Percentiles rank a stretch among this genome's conserved stretches.
phyloP scores from a whole-genome alignment of 164 flowering plant species.

The Macadamia integrifolia region DNA sequence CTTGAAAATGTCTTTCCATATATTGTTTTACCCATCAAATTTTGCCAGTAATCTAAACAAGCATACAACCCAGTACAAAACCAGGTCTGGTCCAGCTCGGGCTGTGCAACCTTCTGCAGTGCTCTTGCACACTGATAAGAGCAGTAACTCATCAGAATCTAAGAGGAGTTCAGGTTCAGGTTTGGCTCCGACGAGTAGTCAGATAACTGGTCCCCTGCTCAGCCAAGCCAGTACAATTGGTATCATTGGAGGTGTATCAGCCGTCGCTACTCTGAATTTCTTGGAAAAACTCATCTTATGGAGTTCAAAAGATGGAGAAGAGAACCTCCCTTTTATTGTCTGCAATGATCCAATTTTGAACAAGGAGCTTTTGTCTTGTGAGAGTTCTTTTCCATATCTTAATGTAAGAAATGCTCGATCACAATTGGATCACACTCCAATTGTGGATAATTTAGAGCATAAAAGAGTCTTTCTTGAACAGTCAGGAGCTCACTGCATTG shows the following conservation, averaged over 20 bases:
- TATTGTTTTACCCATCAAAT: constrained; percentile 21
- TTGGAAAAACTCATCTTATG: constrained; percentile 43
- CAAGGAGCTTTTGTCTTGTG: constrained; percentile 31
- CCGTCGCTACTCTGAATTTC: constrained; percentile 49
- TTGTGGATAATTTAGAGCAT: constrained; percentile 45
- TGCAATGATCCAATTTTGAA: constrained; percentile 58
- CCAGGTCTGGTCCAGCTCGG: constrained; percentile 15
- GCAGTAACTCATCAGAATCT: constrained; percentile 23
- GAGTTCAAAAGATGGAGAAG: constrained; percentile 45
- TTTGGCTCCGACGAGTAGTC: constrained; percentile 3
- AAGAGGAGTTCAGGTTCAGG: constrained; percentile 13
- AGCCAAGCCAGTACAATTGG: constrained; percentile 50
- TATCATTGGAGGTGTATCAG: constrained; percentile 68
- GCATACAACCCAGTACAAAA: constrained; percentile 18
- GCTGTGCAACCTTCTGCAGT: constrained; percentile 21
- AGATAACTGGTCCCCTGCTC: constrained; percentile 15
- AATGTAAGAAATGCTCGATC: constrained; percentile 15
- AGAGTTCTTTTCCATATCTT: constrained; percentile 22
- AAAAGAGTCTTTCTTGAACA: constrained; percentile 61
- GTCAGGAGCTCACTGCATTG: constrained; percentile 70
- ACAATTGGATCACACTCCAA: constrained; percentile 18
- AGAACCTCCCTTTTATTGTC: constrained; percentile 49
- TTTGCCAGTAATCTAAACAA: constrained; percentile 16
- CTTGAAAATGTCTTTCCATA: constrained; percentile 25
- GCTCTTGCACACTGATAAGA: constrained; percentile 26